Percentiles rank a stretch among this genome's conserved stretches.
These are phyloP conservation scores for Cytospora paraplurivora DNA, from an alignment of 2,329 filamentous ascomycete species.

Conservation along the genomic window DNA sequence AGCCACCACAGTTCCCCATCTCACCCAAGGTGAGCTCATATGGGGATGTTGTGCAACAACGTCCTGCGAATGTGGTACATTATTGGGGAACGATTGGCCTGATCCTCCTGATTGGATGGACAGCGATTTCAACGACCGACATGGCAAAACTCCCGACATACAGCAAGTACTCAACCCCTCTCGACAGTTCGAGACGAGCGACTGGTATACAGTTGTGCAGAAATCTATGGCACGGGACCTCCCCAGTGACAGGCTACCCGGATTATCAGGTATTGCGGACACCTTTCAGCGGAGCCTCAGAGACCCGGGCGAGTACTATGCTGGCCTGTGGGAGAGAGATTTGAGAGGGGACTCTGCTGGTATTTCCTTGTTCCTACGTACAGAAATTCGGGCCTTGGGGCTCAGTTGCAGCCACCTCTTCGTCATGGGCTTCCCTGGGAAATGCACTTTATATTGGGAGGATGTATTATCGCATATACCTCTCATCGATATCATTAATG, in stretches of 20 bases:
- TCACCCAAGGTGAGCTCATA: slow-evolving; percentile 4
- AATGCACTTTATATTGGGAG: not conserved
- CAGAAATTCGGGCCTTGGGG: not conserved
- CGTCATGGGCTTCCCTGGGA: not conserved
- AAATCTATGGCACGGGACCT: not conserved
- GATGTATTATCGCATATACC: not conserved
- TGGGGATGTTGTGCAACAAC: not conserved
- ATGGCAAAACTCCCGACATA: too few relatives aligned
- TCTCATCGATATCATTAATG: not conserved
- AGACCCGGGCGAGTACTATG: not conserved
- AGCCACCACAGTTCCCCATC: not conserved
- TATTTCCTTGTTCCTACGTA: not conserved
- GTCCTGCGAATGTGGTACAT: not conserved
- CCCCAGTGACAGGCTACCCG: not conserved
- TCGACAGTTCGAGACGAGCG: not conserved
- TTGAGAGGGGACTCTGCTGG: not conserved
- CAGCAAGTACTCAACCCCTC: not conserved
- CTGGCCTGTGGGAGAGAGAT: not conserved
- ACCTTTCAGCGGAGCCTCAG: not conserved
- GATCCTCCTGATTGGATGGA: too few relatives aligned
- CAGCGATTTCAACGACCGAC: too few relatives aligned
- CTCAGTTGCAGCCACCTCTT: not conserved
- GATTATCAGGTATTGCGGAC: not conserved
- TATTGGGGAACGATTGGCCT: too few relatives aligned
- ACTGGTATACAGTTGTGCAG: not conserved